A percentile compares a stretch with the other conserved stretches of the same genome.
Conservation (phyloP, 2,329 filamentous ascomycete species). For the Cordyceps javanica region DNA sequence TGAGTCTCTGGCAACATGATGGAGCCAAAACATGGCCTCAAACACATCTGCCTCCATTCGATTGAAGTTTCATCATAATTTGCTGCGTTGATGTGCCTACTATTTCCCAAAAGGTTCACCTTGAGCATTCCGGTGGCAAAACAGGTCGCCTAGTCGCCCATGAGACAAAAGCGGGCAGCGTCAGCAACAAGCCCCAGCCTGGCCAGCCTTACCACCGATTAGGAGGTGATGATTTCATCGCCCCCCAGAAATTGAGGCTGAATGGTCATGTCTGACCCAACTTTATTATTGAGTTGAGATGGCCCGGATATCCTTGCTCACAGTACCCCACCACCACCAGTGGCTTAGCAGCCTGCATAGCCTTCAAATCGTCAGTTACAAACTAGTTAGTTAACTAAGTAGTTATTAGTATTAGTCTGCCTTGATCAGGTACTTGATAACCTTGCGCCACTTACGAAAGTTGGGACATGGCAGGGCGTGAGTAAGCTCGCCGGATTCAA, state of each 20-base stretch:
- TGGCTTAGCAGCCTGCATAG: slow-evolving; percentile 1
- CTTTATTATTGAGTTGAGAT: no score
- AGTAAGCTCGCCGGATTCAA: not conserved
- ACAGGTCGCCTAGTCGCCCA: not conserved
- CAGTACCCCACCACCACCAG: not conserved
- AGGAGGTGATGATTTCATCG: not conserved
- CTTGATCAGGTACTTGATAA: not conserved
- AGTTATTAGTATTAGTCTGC: no score
- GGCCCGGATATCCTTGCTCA: no score
- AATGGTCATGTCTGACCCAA: not conserved
- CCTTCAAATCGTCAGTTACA: not conserved
- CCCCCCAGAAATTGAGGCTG: not conserved
- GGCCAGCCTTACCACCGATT: not conserved
- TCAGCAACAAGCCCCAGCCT: not conserved
- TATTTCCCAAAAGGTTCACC: no score
- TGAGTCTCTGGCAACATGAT: no score
- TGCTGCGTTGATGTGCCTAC: no score
- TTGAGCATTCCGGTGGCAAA: not conserved
- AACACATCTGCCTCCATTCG: no score
- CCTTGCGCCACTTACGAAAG: not conserved
- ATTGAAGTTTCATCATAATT: no score
- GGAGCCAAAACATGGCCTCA: no score
- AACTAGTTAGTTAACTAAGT: no score
- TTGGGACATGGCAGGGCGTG: not conserved
- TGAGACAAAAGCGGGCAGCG: not conserved